Evolutionary conservation across 108 stramenopile genomes (phyloP).

Genomic region (Cyclostephanos invisitatus): DNA sequence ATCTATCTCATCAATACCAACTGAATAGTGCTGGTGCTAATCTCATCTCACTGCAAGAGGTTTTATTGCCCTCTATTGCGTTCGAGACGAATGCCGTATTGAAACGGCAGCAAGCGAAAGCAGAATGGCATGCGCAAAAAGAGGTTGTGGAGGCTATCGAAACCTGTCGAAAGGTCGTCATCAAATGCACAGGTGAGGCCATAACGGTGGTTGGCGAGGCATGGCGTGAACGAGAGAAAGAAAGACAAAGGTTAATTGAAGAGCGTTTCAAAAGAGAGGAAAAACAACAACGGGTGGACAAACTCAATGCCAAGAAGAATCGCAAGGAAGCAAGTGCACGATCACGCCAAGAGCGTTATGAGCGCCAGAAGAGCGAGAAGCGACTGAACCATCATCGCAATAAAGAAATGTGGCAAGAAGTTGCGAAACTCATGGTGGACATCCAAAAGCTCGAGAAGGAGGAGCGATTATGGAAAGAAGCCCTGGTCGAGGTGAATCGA

Average conservation of each 20-base stretch:
- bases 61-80: conserved; percentile 42
- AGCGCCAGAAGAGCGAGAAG: conserved; percentile 31
- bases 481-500: conserved; percentile 27
- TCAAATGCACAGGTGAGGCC: conserved; percentile 26
- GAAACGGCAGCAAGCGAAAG: conserved; percentile 44
- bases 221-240: conserved; percentile 39
- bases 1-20: conserved; percentile 43
- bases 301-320: conserved; percentile 16
- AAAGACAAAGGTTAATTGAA: conserved; percentile 5
- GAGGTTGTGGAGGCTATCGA: conserved; percentile 46
- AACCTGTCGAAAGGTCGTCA: conserved; percentile 40
- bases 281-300: conserved; percentile 15
- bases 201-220: conserved; percentile 26
- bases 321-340: conserved; percentile 34
- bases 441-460: conserved; percentile 51
- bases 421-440: conserved; percentile 39
- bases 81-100: conserved; percentile 27
- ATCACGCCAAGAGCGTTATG: conserved; percentile 21
- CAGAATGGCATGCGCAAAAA: conserved; percentile 35
- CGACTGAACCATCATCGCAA: conserved; percentile 41
- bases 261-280: conserved; percentile 17
- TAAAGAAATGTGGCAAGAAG: conserved; percentile 50
- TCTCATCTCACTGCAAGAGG: conserved; percentile 44
- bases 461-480: conserved; percentile 45
- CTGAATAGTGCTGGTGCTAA: conserved; percentile 32